Base-by-base conservation (phyloP, 2,329 filamentous ascomycete species). In the Penicillium sp. region DNA sequence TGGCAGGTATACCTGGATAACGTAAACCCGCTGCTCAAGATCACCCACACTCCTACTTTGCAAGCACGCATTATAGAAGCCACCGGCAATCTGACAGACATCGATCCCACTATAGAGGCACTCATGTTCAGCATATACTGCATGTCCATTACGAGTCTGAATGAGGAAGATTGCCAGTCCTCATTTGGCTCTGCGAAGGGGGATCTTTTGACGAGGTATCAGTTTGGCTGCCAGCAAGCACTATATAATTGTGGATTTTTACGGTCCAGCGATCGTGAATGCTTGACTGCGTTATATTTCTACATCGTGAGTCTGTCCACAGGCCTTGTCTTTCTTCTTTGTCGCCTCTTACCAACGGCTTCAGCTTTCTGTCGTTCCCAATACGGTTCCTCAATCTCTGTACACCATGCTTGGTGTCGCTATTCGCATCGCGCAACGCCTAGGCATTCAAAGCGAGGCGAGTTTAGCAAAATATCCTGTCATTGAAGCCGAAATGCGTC, bases 1-100 rank as follows among this genome's bases (percentile, higher is more conserved):
- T 90, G 87, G 86, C 85, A 89, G 68, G 78, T 83, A 16, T 90
- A 87, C 65, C 78, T 89, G 43, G 81, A 84, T 60, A 88, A 88
- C 63, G 82, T 89, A 62, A 85, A 89, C 62, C 85, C 86, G 0
- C 67, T 90, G 5, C 75, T 88, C 47, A 89, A 88, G 64, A 77
- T 89, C 56, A 86, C 83, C 0, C 87, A 90, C 64, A 81, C 83
- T 0, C 85, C 85, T 0, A 87, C 81, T 1, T 72, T 89, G 1
- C 86, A 89, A 65, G 75, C 73, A n/a, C 80, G 81, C 52, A 80
- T 90, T 40, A 81, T 89, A 51, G 82, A 85, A 57, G 84, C 84
- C 7, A 80, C 80, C 35, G 78, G 80, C 3, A 78, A 84, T 52
- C 66, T 84, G 5, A 72, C 78, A 26, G 81, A 78, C 60, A 79